Conservation (phyloP, 2,329 filamentous ascomycete genomes). For the Fusarium phyllophilum region DNA sequence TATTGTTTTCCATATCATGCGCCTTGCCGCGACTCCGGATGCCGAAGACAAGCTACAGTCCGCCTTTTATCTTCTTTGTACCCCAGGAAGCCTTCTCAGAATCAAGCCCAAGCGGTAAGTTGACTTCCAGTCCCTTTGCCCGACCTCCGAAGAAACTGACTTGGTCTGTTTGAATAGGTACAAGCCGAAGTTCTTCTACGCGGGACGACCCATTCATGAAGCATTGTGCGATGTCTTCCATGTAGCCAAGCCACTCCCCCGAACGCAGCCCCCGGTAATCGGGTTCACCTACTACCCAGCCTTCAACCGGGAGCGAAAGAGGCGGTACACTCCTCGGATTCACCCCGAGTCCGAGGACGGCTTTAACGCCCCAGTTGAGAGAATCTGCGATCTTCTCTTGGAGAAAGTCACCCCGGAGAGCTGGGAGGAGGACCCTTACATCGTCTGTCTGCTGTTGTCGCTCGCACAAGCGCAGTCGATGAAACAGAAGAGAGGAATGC, state of each 20-base stretch:
- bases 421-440: neutral
- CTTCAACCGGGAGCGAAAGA: neutral
- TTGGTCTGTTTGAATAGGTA: too few species aligned
- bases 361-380: neutral
- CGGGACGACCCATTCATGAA: neutral
- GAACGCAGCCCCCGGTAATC: neutral
- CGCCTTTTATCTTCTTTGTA: neutral
- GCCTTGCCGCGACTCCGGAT: too few species aligned
- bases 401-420: neutral
- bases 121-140: neutral
- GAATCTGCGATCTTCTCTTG: neutral
- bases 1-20: neutral
- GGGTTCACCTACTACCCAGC: neutral
- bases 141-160: neutral
- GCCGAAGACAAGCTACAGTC: neutral
- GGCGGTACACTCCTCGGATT: too few species aligned
- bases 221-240: neutral
- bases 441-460: neutral
- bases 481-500: neutral
- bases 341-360: neutral
- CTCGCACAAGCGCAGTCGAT: neutral
- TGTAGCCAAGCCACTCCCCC: neutral
- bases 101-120: neutral
- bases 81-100: neutral
- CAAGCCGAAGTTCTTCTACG: neutral